Evolutionary conservation across 2,329 filamentous ascomycete genomes (phyloP).

Genomic region (Pleurostoma richardsiae): DNA sequence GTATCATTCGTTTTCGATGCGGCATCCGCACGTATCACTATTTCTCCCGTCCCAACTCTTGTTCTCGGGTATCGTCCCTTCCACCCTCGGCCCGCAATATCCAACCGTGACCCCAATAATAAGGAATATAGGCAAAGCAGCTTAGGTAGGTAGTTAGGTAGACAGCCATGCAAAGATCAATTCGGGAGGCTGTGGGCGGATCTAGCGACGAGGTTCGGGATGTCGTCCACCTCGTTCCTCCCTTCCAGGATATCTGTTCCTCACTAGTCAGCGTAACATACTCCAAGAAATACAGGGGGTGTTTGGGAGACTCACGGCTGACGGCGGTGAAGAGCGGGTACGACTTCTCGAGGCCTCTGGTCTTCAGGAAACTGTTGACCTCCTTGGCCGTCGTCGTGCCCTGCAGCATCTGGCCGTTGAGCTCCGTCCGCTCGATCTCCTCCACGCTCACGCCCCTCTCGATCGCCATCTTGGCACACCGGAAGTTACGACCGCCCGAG

Average conservation of each 20-base stretch:
- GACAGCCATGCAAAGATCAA: neutral
- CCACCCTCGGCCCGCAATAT: too few relatives aligned
- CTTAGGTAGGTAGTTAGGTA: neutral
- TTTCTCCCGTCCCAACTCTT: too few relatives aligned
- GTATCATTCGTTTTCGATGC: too few relatives aligned
- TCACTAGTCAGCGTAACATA: neutral
- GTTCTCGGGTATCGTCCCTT: too few relatives aligned
- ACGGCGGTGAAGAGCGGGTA: slow-evolving; percentile 94
- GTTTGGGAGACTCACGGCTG: slow-evolving; percentile 35
- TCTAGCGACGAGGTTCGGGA: slow-evolving; percentile 59
- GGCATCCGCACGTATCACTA: too few relatives aligned
- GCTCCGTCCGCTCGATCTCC: slow-evolving; percentile 81
- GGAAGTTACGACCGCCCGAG: slow-evolving; percentile 87
- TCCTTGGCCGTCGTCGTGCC: slow-evolving; percentile 89
- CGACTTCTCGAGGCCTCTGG: slow-evolving; percentile 69
- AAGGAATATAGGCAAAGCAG: too few relatives aligned
- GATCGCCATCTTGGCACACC: slow-evolving; percentile 84
- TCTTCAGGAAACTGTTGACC: slow-evolving; percentile 83
- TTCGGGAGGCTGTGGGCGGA: slow-evolving; percentile 1
- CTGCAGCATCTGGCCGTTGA: slow-evolving; percentile 96
- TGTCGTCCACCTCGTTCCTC: slow-evolving; percentile 71
- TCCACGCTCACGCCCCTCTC: slow-evolving; percentile 74
- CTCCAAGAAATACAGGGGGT: too few relatives aligned
- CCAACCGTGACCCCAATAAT: too few relatives aligned
- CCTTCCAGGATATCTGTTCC: slow-evolving; percentile 63